Base-by-base conservation (phyloP, 192 early-diverging fungal species). In the Podila epigama region DNA sequence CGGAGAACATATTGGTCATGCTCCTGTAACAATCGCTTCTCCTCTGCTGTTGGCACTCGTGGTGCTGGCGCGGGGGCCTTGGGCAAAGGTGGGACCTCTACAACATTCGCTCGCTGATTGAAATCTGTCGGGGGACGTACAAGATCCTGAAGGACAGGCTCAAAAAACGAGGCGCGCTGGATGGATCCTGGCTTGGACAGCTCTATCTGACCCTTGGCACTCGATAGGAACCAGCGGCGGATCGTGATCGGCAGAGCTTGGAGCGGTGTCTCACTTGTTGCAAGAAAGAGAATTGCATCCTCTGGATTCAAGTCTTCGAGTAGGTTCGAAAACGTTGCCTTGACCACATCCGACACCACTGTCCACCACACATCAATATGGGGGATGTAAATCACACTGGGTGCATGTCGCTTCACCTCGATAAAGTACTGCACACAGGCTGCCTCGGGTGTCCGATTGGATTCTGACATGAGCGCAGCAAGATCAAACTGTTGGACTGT, bases 361-460 rank as follows among this genome's bases (percentile, higher is more conserved):
- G 81, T 70, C 79, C 85, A 83, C 83, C 87, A 89, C 12, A 69
- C 55, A 53, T 86, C 75, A 12, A 84, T 77, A 42, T 82, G 68
- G 8, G 90, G 88, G 11, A 93, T 58, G 42, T 87, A 89, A 6
- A 91, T 73, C 22, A 86, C 80, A 53, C 87, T 85, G 25, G 86
- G 86, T 35, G 83, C 80, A 31, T 86, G 87, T 3, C 90, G 84
- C 50, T 83, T 85, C 31, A 90, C 83, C 66, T 91, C 90, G 22
- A 75, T 58, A 52, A 91, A 87, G 31, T 80, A 58, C 35, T 84
- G 85, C n/a, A 86, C 81, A 22, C 89, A 81, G 5, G 79, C 77
- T 0, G 87, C 70, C 16, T 86, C 88, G 0, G 82, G 79, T 8
- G 83, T 81, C 37, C 80, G 39, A 25, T 73, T 79, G 10, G 83